These are phyloP conservation scores for Emericellopsis cladophorae DNA, from an alignment of 2,329 filamentous ascomycete species.

Conservation along the genomic window DNA sequence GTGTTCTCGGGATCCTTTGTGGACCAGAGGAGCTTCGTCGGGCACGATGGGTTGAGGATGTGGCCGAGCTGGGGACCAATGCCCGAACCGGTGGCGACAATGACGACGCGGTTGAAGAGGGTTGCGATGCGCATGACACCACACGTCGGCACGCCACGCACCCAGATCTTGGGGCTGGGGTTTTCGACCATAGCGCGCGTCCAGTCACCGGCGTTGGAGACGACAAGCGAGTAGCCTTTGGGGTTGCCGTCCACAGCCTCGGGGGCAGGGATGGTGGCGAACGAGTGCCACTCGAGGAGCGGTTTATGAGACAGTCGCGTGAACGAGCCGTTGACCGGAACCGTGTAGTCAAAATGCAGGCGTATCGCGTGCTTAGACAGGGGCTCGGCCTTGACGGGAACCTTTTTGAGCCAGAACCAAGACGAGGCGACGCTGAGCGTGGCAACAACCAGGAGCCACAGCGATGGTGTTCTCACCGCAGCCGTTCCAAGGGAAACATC, in stretches of 20 bases:
- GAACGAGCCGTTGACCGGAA: conserved; percentile 33
- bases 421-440: conserved; percentile 57
- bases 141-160: conserved; percentile 52
- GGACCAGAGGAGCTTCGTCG: conserved; percentile 56
- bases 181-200: conserved; percentile 49
- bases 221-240: conserved; percentile 46
- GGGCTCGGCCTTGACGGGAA: conserved; percentile 49
- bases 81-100: conserved; percentile 62
- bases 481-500: conserved; percentile 19
- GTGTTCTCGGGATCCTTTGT: conserved; percentile 48
- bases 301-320: conserved; percentile 48
- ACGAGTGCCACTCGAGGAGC: conserved; percentile 61
- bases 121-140: conserved; percentile 56
- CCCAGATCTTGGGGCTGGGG: conserved; percentile 51
- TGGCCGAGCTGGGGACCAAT: conserved; percentile 56
- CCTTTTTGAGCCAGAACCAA: conserved; percentile 60
- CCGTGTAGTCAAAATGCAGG: conserved; percentile 54
- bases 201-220: conserved; percentile 69
- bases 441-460: conserved; percentile 58
- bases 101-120: conserved; percentile 50
- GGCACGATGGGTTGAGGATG: conserved; percentile 35
- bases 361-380: conserved; percentile 63
- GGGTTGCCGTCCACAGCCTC: conserved; percentile 12
- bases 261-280: conserved; percentile 57
- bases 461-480: conserved; percentile 24